Percentiles rank a stretch among this genome's conserved stretches.
phyloP scores from a whole-genome alignment of 352 stramenopile genomes.

The Thalassiosira exigua region DNA sequence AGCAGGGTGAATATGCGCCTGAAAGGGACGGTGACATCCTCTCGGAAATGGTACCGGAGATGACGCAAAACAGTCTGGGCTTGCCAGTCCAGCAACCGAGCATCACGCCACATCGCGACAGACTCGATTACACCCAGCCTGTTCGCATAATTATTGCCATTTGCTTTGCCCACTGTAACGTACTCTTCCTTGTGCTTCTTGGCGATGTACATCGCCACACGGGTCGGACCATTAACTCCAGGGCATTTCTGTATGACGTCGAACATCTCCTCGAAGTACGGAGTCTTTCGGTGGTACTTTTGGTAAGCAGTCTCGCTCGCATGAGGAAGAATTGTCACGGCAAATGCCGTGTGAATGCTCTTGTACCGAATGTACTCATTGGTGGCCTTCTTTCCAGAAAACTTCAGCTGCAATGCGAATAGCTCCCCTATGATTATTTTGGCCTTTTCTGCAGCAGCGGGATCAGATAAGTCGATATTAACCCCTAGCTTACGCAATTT shows the following conservation, averaged over 20 bases:
- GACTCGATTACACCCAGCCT: constrained; percentile 22
- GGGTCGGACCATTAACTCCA: not conserved
- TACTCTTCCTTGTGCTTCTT: constrained; percentile 6
- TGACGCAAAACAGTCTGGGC: constrained; percentile 4
- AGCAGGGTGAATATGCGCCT: not conserved
- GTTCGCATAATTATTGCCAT: not conserved
- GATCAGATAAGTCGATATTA: no score
- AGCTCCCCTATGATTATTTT: not conserved
- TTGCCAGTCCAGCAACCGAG: constrained; percentile 4
- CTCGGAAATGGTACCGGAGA: not conserved
- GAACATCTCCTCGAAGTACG: constrained; percentile 12
- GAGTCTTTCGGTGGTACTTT: not conserved
- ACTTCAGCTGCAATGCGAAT: no score
- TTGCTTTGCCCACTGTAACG: not conserved
- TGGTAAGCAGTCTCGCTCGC: constrained; percentile 5
- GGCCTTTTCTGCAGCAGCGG: not conserved
- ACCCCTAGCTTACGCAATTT: no score
- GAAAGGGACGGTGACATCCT: constrained; percentile 11
- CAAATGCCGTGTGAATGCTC: not conserved
- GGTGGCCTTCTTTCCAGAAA: not conserved
- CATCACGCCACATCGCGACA: constrained; percentile 23
- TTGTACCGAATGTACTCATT: not conserved
- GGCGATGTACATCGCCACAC: not conserved
- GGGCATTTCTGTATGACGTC: not conserved
- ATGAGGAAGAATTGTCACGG: not conserved